Evolutionary conservation across 148 eudicot species (phyloP), one percentile per base, ranked within the genome.

Genomic region (Talinum fruticosum): DNA sequence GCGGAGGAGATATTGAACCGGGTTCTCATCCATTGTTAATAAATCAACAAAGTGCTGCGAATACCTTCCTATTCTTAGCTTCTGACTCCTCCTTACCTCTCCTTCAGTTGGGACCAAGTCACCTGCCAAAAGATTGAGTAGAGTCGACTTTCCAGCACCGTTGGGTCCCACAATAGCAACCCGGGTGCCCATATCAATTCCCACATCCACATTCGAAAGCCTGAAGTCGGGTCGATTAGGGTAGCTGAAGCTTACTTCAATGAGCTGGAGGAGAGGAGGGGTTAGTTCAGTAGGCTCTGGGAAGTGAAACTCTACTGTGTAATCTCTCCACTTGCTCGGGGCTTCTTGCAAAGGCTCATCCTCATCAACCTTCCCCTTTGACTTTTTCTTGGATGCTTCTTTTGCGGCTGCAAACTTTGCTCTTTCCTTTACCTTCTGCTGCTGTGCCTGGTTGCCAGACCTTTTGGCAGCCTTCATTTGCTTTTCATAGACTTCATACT

Each of bases 161-260:
- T 90, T 90, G 18, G 93, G 93, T 18, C 93, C 93, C 13, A 90
- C 88, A 45, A 90, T 90, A 12, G 93, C 93, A 38, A 90, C 93
- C 30, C 93, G 91, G 49, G 93, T 88, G 21, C 93, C 93, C 91
- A 90, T 90, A 80, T 88, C 93, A 38, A 90, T 90, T 35, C 93
- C 93, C 26, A 88, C 93, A 72, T 90, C 93, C 3, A 90, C 93
- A 62, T 88, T 47, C 4, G 90, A 87, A 19, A 90, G 85, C 81
- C 70, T 87, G 41, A 90, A 90, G 69, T 90, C 93, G 0, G 87
- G 83, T 10, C 91, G 82, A 59, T 74, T 90, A 0, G 93, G 93
- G 69, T 90, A 90, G 66, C 90, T 88, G 73, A 90, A 88, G 81
- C 86, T 85, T 21, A 90, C 93, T 38, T 87, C 93, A 65, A 88